Evolutionary conservation across 2,329 filamentous ascomycete species (phyloP).

Genomic region (Canariomyces notabilis): DNA sequence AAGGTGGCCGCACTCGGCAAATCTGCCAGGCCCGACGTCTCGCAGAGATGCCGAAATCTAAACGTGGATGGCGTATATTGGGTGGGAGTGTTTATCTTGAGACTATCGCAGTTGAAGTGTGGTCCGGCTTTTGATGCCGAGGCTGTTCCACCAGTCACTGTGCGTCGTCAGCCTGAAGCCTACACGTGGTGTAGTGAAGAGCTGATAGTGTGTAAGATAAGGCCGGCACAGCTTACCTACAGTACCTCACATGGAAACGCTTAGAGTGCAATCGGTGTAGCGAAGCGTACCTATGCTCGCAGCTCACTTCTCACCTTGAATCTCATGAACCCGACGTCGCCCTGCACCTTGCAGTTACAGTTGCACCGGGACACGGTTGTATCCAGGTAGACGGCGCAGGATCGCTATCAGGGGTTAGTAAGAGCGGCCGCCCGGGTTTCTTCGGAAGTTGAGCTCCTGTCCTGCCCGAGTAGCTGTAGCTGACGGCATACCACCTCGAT

Average conservation of each 20-base stretch:
- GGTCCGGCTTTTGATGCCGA: not conserved
- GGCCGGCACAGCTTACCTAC: too few species aligned
- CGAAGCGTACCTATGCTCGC: too few species aligned
- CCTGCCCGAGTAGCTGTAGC: not conserved
- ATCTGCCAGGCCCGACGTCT: too few species aligned
- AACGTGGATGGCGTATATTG: not conserved
- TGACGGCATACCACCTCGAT: not conserved
- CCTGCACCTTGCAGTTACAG: not conserved
- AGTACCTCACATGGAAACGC: too few species aligned
- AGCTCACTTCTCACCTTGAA: not conserved
- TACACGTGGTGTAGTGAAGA: too few species aligned
- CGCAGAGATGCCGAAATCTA: too few species aligned
- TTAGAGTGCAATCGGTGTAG: too few species aligned
- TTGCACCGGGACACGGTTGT: conserved; percentile 7
- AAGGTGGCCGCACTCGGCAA: conserved; percentile 2
- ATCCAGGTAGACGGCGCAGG: conserved; percentile 7
- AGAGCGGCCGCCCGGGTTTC: conserved; percentile 1
- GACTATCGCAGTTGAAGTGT: not conserved
- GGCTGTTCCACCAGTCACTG: not conserved
- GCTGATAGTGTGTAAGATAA: not conserved
- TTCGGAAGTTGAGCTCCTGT: conserved; percentile 13
- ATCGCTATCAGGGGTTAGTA: not conserved
- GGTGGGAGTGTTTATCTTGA: not conserved
- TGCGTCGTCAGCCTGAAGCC: too few species aligned
- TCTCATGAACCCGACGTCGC: not conserved